phyloP scores from a whole-genome alignment of 768 basidiomycete genomes.

The Panaeolus papilionaceus region DNA sequence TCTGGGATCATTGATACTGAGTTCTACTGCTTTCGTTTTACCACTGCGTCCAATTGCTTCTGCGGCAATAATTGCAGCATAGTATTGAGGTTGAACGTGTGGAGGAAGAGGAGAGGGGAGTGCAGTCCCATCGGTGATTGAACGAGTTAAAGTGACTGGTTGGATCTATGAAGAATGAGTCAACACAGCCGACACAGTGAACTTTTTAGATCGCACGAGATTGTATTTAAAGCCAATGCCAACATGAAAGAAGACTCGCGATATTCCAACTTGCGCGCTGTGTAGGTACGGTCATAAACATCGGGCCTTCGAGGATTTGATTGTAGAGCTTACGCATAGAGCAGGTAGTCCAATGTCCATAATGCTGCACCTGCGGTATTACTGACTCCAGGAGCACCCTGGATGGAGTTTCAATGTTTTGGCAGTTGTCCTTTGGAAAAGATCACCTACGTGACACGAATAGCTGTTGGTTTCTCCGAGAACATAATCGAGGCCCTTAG shows the following conservation, averaged over 20 bases:
- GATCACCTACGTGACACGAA: slow-evolving; percentile 44
- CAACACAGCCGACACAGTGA: background rate
- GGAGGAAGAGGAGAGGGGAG: slow-evolving; percentile 56
- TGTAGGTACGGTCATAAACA: background rate
- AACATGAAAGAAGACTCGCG: slow-evolving; percentile 65
- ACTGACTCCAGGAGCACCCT: slow-evolving; percentile 63
- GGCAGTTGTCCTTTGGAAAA: background rate
- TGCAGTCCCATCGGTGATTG: slow-evolving; percentile 59
- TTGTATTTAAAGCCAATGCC: slow-evolving; percentile 78
- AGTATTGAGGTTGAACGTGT: slow-evolving; percentile 72
- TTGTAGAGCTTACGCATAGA: slow-evolving; percentile 51
- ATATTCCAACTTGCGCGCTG: slow-evolving; percentile 57
- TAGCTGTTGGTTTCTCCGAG: slow-evolving; percentile 69
- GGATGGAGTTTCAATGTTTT: background rate
- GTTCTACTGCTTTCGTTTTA: slow-evolving; percentile 49
- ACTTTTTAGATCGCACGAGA: slow-evolving; percentile 42
- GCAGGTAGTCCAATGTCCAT: slow-evolving; percentile 70
- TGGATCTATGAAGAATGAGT: slow-evolving; percentile 54
- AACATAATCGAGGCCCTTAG: slow-evolving; percentile 57
- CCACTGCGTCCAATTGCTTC: slow-evolving; percentile 61
- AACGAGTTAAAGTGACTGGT: slow-evolving; percentile 61
- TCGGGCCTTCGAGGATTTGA: background rate
- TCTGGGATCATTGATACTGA: slow-evolving; percentile 50
- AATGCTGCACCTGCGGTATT: slow-evolving; percentile 75
- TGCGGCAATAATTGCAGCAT: slow-evolving; percentile 64